Evolutionary conservation across 805 yeast species (phyloP).

Genomic region (Metschnikowia drakensbergensis): DNA sequence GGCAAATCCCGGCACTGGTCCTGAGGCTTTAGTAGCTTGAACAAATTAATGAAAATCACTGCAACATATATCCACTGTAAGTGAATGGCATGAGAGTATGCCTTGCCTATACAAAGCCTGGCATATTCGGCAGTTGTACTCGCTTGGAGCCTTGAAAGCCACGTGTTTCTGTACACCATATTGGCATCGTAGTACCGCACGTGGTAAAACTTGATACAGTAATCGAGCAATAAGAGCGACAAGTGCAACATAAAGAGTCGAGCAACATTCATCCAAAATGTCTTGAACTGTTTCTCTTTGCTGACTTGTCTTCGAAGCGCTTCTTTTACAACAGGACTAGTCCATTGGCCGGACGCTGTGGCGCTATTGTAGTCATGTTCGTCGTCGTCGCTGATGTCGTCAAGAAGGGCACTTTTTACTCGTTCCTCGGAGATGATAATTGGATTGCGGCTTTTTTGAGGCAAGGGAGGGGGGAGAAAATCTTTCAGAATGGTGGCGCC

Average conservation of each 20-base stretch:
- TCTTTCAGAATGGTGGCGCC: conserved; percentile 11
- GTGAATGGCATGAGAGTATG: conserved; percentile 4
- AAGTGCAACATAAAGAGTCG: conserved; percentile 28
- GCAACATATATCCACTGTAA: conserved; percentile 20
- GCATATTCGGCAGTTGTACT: not conserved
- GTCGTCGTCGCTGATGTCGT: conserved; percentile 7
- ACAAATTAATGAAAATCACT: conserved; percentile 25
- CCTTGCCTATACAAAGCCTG: not conserved
- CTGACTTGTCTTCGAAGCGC: conserved; percentile 46
- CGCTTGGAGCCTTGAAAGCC: conserved; percentile 5
- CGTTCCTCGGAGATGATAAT: conserved; percentile 7
- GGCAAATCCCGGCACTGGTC: conserved; percentile 53
- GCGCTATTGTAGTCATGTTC: not conserved
- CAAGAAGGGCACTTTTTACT: not conserved
- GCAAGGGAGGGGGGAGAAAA: conserved; percentile 12
- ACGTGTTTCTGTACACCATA: conserved; percentile 8
- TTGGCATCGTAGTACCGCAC: conserved; percentile 9
- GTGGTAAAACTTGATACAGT: conserved; percentile 9
- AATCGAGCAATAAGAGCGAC: conserved; percentile 11
- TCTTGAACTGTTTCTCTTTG: conserved; percentile 34
- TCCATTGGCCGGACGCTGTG: conserved; percentile 29
- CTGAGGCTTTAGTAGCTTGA: conserved; percentile 35
- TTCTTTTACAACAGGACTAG: conserved; percentile 39
- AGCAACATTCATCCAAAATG: conserved; percentile 27
- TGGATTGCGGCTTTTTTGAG: conserved; percentile 11